These are phyloP conservation scores for Salix viminalis DNA, from an alignment of 345 rosid species.

Conservation along the genomic window DNA sequence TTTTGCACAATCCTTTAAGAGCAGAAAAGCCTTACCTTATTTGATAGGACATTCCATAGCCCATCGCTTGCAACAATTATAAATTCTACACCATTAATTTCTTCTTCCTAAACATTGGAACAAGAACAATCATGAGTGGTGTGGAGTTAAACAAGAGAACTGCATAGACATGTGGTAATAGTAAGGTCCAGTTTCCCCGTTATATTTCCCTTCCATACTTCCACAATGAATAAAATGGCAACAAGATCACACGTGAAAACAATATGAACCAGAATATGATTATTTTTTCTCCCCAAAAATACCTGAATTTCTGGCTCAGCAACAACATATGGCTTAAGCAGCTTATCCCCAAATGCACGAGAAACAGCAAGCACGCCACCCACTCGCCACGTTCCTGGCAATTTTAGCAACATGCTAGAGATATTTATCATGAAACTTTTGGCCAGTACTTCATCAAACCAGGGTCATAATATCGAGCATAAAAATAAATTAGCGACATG, in stretches of 20 bases:
- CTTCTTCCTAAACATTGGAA: conserved; percentile 44
- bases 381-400: conserved; percentile 49
- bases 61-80: conserved; percentile 61
- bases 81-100: conserved; percentile 44
- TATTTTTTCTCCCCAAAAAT: neutral
- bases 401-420: conserved; percentile 4
- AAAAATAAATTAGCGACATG: neutral
- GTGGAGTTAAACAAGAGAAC: neutral
- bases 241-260: neutral
- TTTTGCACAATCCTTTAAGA: neutral
- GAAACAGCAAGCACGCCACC: conserved; percentile 54
- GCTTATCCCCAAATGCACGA: conserved; percentile 61
- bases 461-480: neutral
- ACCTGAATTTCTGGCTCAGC: conserved; percentile 74
- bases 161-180: neutral
- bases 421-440: neutral
- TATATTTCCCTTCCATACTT: neutral
- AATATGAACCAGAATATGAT: neutral
- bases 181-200: neutral
- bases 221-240: neutral
- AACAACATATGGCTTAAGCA: conserved; percentile 55
- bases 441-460: neutral
- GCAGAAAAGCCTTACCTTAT: conserved; percentile 31
- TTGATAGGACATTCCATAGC: conserved; percentile 57
- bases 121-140: conserved; percentile 3